phyloP scores from a whole-genome alignment of 441 rosid species.

The Populus hybrid region DNA sequence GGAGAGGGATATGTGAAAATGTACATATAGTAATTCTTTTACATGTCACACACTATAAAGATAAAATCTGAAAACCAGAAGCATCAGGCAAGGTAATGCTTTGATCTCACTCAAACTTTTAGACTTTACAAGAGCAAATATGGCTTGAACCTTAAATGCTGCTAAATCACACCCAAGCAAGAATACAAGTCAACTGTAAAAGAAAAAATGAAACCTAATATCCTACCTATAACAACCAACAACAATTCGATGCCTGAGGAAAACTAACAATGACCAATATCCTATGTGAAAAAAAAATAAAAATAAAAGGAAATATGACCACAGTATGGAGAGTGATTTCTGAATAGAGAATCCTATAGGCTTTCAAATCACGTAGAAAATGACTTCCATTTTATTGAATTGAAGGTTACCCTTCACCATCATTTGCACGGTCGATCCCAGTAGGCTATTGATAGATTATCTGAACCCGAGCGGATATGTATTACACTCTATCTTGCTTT shows the following conservation, averaged over 20 bases:
- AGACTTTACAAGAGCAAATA: conserved; percentile 33
- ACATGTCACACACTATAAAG: neutral
- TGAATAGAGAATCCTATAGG: conserved; percentile 12
- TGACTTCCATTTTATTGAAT: conserved; percentile 23
- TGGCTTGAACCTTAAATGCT: conserved; percentile 27
- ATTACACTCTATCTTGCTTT: neutral
- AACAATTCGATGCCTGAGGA: conserved; percentile 28
- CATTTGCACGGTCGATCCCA: conserved; percentile 4
- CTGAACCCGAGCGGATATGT: neutral
- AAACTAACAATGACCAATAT: conserved; percentile 13
- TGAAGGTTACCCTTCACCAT: conserved; percentile 15
- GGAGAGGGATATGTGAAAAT: conserved; percentile 18
- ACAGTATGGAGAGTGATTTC: conserved; percentile 3
- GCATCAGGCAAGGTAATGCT: conserved; percentile 25
- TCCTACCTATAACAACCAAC: conserved; percentile 25
- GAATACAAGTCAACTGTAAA: conserved; percentile 20
- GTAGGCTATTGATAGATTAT: neutral
- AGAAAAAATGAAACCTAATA: conserved; percentile 1
- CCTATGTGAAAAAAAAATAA: conserved; percentile 10
- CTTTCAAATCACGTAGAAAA: conserved; percentile 15
- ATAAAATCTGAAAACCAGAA: conserved; percentile 19
- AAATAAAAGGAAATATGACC: conserved; percentile 13
- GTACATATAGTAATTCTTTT: conserved; percentile 20
- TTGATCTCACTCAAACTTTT: conserved; percentile 21
- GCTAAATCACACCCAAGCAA: conserved; percentile 32